Conservation (phyloP, 495 filamentous ascomycete genomes). For the Tuber calosporum region DNA sequence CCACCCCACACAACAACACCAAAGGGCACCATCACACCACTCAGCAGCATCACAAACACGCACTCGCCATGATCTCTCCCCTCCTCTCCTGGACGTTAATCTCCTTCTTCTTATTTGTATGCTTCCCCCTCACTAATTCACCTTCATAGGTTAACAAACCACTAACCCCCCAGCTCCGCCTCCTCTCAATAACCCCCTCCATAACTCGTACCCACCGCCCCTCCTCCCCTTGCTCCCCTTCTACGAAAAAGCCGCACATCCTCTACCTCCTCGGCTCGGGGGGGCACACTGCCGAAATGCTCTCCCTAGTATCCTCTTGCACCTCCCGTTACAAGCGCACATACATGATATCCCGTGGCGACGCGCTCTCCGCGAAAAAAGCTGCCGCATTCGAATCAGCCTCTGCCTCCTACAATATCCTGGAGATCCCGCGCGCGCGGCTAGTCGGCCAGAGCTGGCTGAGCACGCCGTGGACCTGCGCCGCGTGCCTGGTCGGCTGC, state of each 20-base stretch:
- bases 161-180: slow-evolving; percentile 45
- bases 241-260: slow-evolving; percentile 52
- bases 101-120: neutral
- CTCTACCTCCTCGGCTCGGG: slow-evolving; percentile 83
- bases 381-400: slow-evolving; percentile 58
- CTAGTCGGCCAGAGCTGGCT: slow-evolving; percentile 58
- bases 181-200: slow-evolving; percentile 49
- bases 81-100: neutral
- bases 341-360: slow-evolving; percentile 72
- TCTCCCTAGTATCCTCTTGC: slow-evolving; percentile 58
- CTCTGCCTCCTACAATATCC: slow-evolving; percentile 24
- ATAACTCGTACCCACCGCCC: slow-evolving; percentile 29
- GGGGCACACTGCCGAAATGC: slow-evolving; percentile 91
- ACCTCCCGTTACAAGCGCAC: slow-evolving; percentile 59
- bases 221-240: slow-evolving; percentile 27
- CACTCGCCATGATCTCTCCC: slow-evolving; percentile 17
- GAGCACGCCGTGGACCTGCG: slow-evolving; percentile 48
- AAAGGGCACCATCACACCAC: neutral
- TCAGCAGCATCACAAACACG: neutral
- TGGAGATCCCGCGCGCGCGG: slow-evolving; percentile 54
- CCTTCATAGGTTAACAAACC: too few relatives aligned
- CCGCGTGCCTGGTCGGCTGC: slow-evolving; percentile 28
- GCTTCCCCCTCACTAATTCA: neutral
- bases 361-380: slow-evolving; percentile 62
- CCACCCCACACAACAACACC: neutral